Evolutionary conservation across 805 yeast species (phyloP).

Genomic region (Torulaspora microellipsoides): DNA sequence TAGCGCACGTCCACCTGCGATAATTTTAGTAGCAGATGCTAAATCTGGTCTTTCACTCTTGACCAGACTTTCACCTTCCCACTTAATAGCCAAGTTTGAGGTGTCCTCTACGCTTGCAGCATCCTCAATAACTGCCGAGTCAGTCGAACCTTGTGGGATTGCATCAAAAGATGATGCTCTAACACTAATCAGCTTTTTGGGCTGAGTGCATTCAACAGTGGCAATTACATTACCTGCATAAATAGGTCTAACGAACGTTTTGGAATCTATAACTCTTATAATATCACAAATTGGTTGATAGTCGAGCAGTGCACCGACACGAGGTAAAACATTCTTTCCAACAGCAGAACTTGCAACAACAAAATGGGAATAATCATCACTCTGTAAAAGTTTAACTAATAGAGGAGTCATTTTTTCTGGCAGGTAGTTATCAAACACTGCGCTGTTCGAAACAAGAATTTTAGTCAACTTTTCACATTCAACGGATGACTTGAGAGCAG

Average conservation of each 20-base stretch:
- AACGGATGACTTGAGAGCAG: slow-evolving; percentile 25
- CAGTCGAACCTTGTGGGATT: slow-evolving; percentile 36
- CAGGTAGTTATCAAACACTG: slow-evolving; percentile 59
- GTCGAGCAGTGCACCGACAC: slow-evolving; percentile 80
- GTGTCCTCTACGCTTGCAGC: slow-evolving; percentile 38
- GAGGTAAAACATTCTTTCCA: slow-evolving; percentile 82
- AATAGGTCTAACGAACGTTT: slow-evolving; percentile 85
- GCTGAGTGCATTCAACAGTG: slow-evolving; percentile 70
- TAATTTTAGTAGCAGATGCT: slow-evolving; percentile 73
- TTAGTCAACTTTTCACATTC: slow-evolving; percentile 40
- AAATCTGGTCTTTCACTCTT: slow-evolving; percentile 85
- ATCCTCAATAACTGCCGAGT: slow-evolving; percentile 44
- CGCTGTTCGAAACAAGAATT: slow-evolving; percentile 51
- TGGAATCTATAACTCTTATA: slow-evolving; percentile 56
- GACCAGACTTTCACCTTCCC: slow-evolving; percentile 71
- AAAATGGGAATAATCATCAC: slow-evolving; percentile 53
- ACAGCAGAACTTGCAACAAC: slow-evolving; percentile 79
- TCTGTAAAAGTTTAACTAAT: slow-evolving; percentile 38
- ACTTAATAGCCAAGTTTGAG: slow-evolving; percentile 41
- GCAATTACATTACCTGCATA: slow-evolving; percentile 93
- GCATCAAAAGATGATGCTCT: slow-evolving; percentile 78
- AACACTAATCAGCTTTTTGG: slow-evolving; percentile 64
- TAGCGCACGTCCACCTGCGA: slow-evolving; percentile 92
- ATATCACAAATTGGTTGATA: slow-evolving; percentile 86
- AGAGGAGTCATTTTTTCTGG: slow-evolving; percentile 84